Conservation (phyloP, 2,329 filamentous ascomycete genomes). For the Ophiostoma sp. region DNA sequence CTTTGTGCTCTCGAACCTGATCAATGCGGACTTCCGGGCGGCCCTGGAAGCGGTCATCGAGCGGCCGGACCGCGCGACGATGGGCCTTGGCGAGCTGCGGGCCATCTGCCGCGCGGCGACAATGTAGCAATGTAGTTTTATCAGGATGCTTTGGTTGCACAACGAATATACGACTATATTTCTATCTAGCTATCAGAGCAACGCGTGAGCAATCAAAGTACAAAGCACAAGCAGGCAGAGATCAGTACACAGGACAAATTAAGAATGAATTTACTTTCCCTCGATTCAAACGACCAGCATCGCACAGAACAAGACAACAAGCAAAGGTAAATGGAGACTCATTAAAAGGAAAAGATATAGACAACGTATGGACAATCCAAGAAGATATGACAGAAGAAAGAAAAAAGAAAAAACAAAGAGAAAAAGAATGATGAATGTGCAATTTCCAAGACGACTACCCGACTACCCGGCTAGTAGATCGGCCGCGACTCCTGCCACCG, state of each 20-base stretch:
- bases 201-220: no score
- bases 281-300: background rate
- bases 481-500: constrained; percentile 39
- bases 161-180: background rate
- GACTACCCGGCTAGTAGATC: constrained; percentile 16
- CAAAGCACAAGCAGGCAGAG: no score
- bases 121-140: background rate
- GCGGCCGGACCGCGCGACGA: background rate
- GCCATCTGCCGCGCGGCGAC: background rate
- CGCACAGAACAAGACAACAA: background rate
- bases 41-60: background rate
- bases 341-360: background rate
- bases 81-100: background rate
- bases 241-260: background rate
- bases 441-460: background rate
- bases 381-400: background rate
- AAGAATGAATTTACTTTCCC: background rate
- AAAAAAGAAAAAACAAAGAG: background rate
- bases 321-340: background rate
- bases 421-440: background rate
- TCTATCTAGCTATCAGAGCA: background rate
- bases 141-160: no score
- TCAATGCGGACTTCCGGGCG: constrained; percentile 4
- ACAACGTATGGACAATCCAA: background rate
- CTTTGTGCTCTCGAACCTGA: background rate